Percentiles rank a stretch among this genome's conserved stretches.
Evolutionary conservation across 1,284 basidiomycete genomes (phyloP).

Genomic region (Cutaneotrichosporon cutaneum): DNA sequence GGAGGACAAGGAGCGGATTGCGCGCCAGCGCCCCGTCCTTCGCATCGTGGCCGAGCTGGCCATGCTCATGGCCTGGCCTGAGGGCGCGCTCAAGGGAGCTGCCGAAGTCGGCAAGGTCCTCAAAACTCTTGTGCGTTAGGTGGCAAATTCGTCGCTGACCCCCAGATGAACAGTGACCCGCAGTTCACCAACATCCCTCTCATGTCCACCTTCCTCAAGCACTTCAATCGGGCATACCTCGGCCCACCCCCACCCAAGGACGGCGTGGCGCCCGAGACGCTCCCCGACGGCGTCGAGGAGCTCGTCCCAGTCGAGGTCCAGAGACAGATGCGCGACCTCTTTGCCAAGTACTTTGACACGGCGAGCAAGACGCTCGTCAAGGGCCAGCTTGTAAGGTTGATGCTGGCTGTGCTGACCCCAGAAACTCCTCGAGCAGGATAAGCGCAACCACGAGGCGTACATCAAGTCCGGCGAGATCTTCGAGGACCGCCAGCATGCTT

Average conservation of each 20-base stretch:
- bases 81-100: conserved; percentile 60
- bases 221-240: conserved; percentile 75
- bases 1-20: conserved; percentile 77
- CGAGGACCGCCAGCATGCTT: conserved; percentile 96
- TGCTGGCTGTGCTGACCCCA: too few species aligned
- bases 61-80: conserved; percentile 67
- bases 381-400: conserved; percentile 70
- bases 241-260: conserved; percentile 59
- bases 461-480: conserved; percentile 98
- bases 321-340: conserved; percentile 86
- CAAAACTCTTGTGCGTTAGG: conserved; percentile 62
- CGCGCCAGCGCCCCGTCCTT: conserved; percentile 78
- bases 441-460: conserved; percentile 95
- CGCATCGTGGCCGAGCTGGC: conserved; percentile 87
- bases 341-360: conserved; percentile 87
- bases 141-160: conserved; percentile 12
- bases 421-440: conserved; percentile 94
- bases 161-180: conserved; percentile 79
- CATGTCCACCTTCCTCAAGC: conserved; percentile 78
- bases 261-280: conserved; percentile 20
- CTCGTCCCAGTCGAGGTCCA: conserved; percentile 78
- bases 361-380: conserved; percentile 87
- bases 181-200: conserved; percentile 80
- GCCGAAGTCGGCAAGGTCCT: conserved; percentile 73
- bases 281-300: conserved; percentile 62